Evolutionary conservation across 805 yeast genomes (phyloP).

Genomic region (Blastobotrys attinorum): DNA sequence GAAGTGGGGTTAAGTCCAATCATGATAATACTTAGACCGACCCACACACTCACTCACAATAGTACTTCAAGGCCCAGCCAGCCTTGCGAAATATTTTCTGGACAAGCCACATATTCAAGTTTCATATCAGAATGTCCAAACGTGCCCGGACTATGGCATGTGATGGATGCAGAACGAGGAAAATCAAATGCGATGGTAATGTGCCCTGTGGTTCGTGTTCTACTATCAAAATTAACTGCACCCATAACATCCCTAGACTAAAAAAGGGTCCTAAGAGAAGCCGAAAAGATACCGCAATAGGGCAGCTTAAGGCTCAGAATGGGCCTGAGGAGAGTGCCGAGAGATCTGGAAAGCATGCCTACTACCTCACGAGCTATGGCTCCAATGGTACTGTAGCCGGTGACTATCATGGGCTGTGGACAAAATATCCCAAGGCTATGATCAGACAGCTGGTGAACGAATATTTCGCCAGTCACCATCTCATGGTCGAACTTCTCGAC

Average conservation of each 20-base stretch:
- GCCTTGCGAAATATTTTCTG: no score
- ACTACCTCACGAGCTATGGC: no score
- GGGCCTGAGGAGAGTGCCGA: background rate
- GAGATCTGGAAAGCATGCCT: no score
- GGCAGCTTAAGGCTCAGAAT: constrained; percentile 6
- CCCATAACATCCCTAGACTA: constrained; percentile 6
- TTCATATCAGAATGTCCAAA: no score
- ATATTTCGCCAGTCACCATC: constrained; percentile 8
- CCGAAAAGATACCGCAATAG: constrained; percentile 10
- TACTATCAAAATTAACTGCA: constrained; percentile 7
- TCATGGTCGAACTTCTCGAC: constrained; percentile 11
- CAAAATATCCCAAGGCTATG: constrained; percentile 5
- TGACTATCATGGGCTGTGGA: no score
- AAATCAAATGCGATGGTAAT: constrained; percentile 10
- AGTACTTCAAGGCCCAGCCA: no score
- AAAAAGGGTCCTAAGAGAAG: constrained; percentile 10
- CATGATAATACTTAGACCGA: no score
- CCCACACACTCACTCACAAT: no score
- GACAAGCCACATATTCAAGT: no score
- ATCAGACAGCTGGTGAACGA: constrained; percentile 7
- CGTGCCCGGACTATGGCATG: constrained; percentile 8
- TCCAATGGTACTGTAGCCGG: constrained; percentile 1
- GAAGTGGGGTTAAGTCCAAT: no score
- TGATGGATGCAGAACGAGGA: constrained; percentile 12
- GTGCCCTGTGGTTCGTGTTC: constrained; percentile 10